phyloP scores from a whole-genome alignment of 306 rosid species.

The Astragalus glycyphyllos region DNA sequence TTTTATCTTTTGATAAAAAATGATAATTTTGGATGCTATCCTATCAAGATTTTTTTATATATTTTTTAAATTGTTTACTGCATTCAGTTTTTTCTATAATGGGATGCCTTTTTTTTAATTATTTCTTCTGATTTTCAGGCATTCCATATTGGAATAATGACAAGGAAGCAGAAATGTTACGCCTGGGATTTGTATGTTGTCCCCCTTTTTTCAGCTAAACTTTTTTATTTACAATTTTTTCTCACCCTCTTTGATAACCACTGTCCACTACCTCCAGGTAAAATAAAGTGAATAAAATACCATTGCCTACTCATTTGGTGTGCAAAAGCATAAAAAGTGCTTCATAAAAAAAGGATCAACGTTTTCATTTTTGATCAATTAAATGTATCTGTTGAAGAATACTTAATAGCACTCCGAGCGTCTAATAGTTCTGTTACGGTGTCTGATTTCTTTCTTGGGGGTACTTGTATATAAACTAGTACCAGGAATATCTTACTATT shows the following conservation, averaged over 20 bases:
- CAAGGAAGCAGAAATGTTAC: constrained; percentile 74
- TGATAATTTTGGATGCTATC: background rate
- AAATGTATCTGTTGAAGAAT: constrained; percentile 1
- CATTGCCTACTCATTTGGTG: constrained; percentile 7
- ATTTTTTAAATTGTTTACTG: background rate
- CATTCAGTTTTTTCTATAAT: background rate
- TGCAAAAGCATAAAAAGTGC: background rate
- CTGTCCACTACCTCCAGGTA: background rate
- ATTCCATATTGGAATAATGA: constrained; percentile 72
- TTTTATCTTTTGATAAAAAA: background rate
- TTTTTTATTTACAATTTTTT: constrained; percentile 13
- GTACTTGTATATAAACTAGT: background rate
- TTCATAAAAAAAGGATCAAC: background rate
- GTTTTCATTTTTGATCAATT: background rate
- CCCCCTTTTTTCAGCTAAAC: constrained; percentile 6
- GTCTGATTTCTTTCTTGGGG: constrained; percentile 2
- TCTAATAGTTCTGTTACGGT: constrained; percentile 5
- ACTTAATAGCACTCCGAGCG: constrained; percentile 18
- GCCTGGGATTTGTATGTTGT: constrained; percentile 75
- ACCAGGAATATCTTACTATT: constrained; percentile 7
- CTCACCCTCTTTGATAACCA: background rate
- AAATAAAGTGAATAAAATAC: constrained; percentile 26
- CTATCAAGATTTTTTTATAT: background rate
- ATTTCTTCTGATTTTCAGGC: constrained; percentile 59
- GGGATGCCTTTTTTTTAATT: constrained; percentile 13